phyloP scores from a whole-genome alignment of 192 early-diverging fungal genomes.

The Coemansia sp. region DNA sequence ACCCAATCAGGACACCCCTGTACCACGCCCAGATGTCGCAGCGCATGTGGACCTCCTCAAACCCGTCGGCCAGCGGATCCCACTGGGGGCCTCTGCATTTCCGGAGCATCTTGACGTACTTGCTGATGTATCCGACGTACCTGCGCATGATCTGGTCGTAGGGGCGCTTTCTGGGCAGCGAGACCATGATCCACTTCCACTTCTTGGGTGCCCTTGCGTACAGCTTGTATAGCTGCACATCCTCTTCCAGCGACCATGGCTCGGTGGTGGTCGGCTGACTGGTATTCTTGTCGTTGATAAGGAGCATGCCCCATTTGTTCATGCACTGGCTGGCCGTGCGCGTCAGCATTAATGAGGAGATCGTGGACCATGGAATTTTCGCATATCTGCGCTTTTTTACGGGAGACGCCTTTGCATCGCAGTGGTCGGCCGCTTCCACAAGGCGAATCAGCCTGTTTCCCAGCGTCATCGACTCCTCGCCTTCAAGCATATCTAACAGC shows the following conservation, averaged over 20 bases:
- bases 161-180: neutral
- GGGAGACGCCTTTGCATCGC: too few relatives aligned
- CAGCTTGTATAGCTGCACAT: slow-evolving; percentile 23
- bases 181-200: slow-evolving; percentile 17
- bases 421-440: too few relatives aligned
- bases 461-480: too few relatives aligned
- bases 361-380: slow-evolving; percentile 19
- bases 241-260: slow-evolving; percentile 43
- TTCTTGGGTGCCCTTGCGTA: neutral
- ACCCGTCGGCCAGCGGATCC: slow-evolving; percentile 38
- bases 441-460: too few relatives aligned
- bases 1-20: slow-evolving; percentile 17
- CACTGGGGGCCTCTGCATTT: slow-evolving; percentile 25
- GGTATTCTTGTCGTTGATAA: too few relatives aligned
- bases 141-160: neutral
- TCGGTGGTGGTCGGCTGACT: neutral
- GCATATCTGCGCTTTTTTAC: too few relatives aligned
- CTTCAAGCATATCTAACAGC: too few relatives aligned
- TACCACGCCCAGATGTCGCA: slow-evolving; percentile 48
- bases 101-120: slow-evolving; percentile 27
- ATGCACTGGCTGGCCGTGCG: slow-evolving; percentile 27
- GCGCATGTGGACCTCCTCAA: slow-evolving; percentile 44
- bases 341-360: slow-evolving; percentile 28
- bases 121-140: slow-evolving; percentile 9
- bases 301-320: slow-evolving; percentile 11